A percentile compares a stretch with the other conserved stretches of the same genome.
These are phyloP conservation scores for Pseudonectria foliicola DNA, from an alignment of 2,329 filamentous ascomycete species.

Conservation along the genomic window DNA sequence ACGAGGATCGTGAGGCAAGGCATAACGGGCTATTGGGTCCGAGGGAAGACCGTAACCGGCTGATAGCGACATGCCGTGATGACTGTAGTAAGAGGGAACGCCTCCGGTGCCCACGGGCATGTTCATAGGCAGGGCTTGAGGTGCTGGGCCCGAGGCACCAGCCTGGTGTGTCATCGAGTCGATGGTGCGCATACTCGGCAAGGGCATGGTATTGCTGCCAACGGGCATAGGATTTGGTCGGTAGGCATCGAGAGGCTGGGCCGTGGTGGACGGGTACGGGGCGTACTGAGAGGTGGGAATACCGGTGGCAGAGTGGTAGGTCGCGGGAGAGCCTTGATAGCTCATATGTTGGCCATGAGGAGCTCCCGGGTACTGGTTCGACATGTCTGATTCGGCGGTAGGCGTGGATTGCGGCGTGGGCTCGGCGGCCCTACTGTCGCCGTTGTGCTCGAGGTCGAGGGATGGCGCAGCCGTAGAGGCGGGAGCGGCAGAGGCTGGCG, in stretches of 20 bases:
- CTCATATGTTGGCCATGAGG: slow-evolving; percentile 23
- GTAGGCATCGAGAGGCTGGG: slow-evolving; percentile 23
- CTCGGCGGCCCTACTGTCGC: slow-evolving; percentile 24
- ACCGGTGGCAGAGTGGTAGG: slow-evolving; percentile 16
- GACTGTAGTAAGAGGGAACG: slow-evolving; percentile 37
- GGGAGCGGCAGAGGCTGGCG: slow-evolving; percentile 7
- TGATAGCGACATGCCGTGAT: slow-evolving; percentile 27
- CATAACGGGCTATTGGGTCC: slow-evolving; percentile 38
- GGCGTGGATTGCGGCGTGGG: slow-evolving; percentile 12
- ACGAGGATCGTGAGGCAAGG: slow-evolving; percentile 42
- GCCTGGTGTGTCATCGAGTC: slow-evolving; percentile 26
- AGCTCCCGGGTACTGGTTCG: slow-evolving; percentile 25
- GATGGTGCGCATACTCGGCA: slow-evolving; percentile 36
- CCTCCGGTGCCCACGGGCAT: slow-evolving; percentile 23
- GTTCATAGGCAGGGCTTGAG: slow-evolving; percentile 31
- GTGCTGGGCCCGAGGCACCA: slow-evolving; percentile 23
- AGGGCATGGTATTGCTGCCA: slow-evolving; percentile 25
- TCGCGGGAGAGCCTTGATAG: slow-evolving; percentile 20
- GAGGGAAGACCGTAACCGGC: slow-evolving; percentile 35
- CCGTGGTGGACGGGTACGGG: slow-evolving; percentile 23
- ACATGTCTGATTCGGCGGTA: slow-evolving; percentile 24
- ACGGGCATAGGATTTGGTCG: slow-evolving; percentile 21
- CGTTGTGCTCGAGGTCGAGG: slow-evolving; percentile 23
- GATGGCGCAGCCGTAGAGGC: slow-evolving; percentile 12
- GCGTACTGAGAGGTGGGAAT: slow-evolving; percentile 23